phyloP scores from a whole-genome alignment of 352 stramenopile species.

The Globisporangium perplexum region DNA sequence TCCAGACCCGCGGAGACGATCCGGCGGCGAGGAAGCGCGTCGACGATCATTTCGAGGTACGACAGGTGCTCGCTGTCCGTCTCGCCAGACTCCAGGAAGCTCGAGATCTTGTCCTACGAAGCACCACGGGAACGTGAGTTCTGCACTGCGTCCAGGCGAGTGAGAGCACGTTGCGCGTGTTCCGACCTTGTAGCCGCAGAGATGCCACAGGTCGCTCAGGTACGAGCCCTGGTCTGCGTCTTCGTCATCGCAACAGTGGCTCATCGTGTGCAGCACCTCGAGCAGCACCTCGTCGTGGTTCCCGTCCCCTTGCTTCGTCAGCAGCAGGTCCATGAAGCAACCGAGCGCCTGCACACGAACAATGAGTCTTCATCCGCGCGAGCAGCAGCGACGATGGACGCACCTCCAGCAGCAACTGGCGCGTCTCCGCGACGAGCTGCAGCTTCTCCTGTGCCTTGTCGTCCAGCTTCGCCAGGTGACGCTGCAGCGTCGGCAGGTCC shows the following conservation, averaged over 20 bases:
- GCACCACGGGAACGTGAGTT: too few species aligned
- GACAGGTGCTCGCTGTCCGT: constrained; percentile 54
- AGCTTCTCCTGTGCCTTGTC: constrained; percentile 24
- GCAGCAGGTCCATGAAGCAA: constrained; percentile 25
- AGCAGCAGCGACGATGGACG: constrained; percentile 5
- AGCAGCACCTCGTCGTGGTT: constrained; percentile 38
- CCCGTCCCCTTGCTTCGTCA: constrained; percentile 22
- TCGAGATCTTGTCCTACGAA: constrained; percentile 37
- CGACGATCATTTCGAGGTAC: constrained; percentile 71
- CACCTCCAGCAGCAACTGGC: constrained; percentile 38
- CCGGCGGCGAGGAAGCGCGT: constrained; percentile 46
- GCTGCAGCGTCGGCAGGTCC: constrained; percentile 42
- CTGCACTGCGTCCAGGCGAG: too few species aligned
- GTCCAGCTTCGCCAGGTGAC: constrained; percentile 35
- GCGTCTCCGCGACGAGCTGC: constrained; percentile 38
- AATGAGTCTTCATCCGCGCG: background rate
- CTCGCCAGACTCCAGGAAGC: constrained; percentile 44
- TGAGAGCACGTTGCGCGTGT: too few species aligned
- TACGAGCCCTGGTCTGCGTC: constrained; percentile 56
- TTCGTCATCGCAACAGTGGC: constrained; percentile 44
- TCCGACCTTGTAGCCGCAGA: constrained; percentile 48
- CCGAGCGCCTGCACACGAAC: constrained; percentile 15
- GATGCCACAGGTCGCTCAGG: constrained; percentile 65
- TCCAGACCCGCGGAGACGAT: constrained; percentile 9
- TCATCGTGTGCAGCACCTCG: constrained; percentile 54